Base-by-base conservation (phyloP, 768 basidiomycete genomes). In the Cystobasidium tubakii region DNA sequence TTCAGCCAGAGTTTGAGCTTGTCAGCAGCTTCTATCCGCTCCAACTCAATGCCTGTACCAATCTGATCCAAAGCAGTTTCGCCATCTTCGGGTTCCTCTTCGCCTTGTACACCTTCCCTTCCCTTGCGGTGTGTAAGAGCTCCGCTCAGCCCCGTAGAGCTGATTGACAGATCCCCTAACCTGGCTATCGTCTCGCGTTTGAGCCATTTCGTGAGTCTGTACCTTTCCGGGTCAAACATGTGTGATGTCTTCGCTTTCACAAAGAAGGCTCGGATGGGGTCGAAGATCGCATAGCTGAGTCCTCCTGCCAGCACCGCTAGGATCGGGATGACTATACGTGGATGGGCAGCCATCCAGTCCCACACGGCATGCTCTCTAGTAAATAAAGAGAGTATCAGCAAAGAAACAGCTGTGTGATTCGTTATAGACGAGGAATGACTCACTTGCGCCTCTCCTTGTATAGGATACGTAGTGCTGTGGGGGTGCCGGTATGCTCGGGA, bases 251-350 rank as follows among this genome's bases (percentile, higher is more conserved):
- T 90, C 29, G 86, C 87, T 82, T 91, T 85, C 0, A 98, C 86
- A 84, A 88, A 91, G 73, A 92, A 83, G 1, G 88, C 86, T 31
- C 95, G 88, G 50, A 99, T 86, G 1, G 93, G 93, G 81, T 97
- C 92, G 78, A 97, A 96, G 65, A 97, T 86, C 90, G 90, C 89
- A 80, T 95, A 96, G 25, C 91, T 91, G 43, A 98, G 77, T 1
- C 89, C 88, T 13, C 93, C 95, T n/a, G 98, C 80, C 1, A 98
- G 82, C 81, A 97, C 96, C 53, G 92, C 86, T 1, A 92, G 74
- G 21, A 92, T 81, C 0, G 92, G 92, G 1, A 93, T 81, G 66
- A 88, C 87, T 63, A 96, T 88, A 74, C 87, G 87, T 9, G 95
- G 94, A 82, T 98, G 94, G n/a, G 82, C 84, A 1, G 89, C 84